A percentile compares a stretch with the other conserved stretches of the same genome.
These are phyloP conservation scores for Pythium coloratum DNA, from an alignment of 352 stramenopile genomes.

Conservation along the genomic window DNA sequence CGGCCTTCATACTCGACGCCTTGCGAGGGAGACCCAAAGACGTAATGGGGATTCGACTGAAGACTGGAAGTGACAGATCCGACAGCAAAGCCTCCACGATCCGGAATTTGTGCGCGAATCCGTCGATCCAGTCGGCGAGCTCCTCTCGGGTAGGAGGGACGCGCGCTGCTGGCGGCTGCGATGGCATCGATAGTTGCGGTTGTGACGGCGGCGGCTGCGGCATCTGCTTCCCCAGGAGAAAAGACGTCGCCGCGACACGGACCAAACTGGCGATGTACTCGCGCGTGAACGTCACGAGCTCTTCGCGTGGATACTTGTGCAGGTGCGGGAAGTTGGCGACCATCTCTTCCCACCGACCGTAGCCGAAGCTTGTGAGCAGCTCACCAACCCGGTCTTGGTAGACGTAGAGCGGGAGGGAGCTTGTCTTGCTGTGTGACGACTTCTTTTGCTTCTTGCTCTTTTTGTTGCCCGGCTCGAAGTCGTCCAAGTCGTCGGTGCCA, in stretches of 20 bases:
- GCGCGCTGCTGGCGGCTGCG: neutral
- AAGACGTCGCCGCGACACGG: constrained; percentile 33
- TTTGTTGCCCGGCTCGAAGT: constrained; percentile 45
- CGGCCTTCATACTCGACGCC: constrained; percentile 20
- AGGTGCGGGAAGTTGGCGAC: constrained; percentile 32
- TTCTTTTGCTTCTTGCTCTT: constrained; percentile 41
- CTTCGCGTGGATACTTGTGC: constrained; percentile 38
- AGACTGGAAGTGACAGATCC: constrained; percentile 35
- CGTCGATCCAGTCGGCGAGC: constrained; percentile 39
- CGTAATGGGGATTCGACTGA: constrained; percentile 33
- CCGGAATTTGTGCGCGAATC: constrained; percentile 37
- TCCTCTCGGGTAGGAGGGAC: constrained; percentile 24
- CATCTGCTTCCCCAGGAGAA: constrained; percentile 6
- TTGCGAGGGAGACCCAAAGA: constrained; percentile 6
- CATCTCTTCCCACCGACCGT: constrained; percentile 84
- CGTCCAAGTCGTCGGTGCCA: constrained; percentile 39
- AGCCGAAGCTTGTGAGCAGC: constrained; percentile 66
- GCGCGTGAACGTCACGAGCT: constrained; percentile 49
- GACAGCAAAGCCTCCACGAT: constrained; percentile 48
- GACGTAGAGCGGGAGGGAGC: constrained; percentile 35
- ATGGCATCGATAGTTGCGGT: neutral
- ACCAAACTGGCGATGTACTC: constrained; percentile 54
- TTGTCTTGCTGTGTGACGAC: neutral
- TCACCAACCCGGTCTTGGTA: constrained; percentile 49
- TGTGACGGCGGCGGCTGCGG: neutral